Conservation (phyloP, 768 basidiomycete genomes). For the Leccinum disarticulatum region DNA sequence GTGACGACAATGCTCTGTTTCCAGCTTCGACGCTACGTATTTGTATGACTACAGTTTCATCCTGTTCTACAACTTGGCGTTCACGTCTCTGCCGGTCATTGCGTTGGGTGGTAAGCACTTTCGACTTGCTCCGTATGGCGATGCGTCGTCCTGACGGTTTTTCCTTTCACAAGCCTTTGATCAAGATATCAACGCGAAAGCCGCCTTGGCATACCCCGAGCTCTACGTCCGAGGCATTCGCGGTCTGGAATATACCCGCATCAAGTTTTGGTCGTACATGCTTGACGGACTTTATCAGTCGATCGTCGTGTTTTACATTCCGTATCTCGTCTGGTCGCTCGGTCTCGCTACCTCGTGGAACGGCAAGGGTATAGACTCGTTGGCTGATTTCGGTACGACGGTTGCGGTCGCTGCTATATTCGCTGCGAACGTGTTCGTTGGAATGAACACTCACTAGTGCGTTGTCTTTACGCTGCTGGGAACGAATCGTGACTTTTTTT, state of each 20-base stretch:
- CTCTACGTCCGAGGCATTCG: slow-evolving; percentile 95
- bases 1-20: not conserved
- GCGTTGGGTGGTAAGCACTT: slow-evolving; percentile 69
- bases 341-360: slow-evolving; percentile 71
- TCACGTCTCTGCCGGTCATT: slow-evolving; percentile 92
- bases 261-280: slow-evolving; percentile 96
- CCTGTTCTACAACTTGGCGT: slow-evolving; percentile 85
- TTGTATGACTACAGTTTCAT: slow-evolving; percentile 95
- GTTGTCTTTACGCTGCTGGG: slow-evolving; percentile 35
- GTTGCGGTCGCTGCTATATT: slow-evolving; percentile 86
- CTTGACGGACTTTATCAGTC: slow-evolving; percentile 94
- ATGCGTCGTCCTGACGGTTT: not conserved
- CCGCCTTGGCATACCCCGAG: slow-evolving; percentile 89
- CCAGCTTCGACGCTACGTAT: slow-evolving; percentile 91
- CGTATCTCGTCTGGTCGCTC: slow-evolving; percentile 70
- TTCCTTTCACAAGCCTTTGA: slow-evolving; percentile 62
- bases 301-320: slow-evolving; percentile 80
- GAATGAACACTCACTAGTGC: slow-evolving; percentile 86
- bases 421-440: slow-evolving; percentile 87
- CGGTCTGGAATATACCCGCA: slow-evolving; percentile 88
- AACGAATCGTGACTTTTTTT: not conserved
- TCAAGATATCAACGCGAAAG: slow-evolving; percentile 90
- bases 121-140: too few species aligned
- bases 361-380: slow-evolving; percentile 73
- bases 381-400: slow-evolving; percentile 91